Base-by-base conservation (phyloP, 2,329 filamentous ascomycete genomes). In the Ophiosphaerella narmari region DNA sequence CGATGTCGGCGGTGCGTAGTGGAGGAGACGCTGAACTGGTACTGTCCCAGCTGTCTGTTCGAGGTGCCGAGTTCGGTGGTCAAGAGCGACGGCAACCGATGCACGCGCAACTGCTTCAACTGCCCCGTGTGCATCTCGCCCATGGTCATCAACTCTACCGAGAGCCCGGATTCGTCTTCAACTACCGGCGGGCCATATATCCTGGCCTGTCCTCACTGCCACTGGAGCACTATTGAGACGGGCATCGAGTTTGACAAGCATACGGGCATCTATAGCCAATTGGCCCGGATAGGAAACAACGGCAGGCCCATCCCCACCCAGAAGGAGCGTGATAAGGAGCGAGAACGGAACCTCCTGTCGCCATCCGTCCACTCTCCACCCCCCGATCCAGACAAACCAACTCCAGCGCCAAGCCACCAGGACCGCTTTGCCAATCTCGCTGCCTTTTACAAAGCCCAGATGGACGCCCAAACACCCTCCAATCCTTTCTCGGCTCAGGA, bases 21-120 rank as follows among this genome's bases (percentile, higher is more conserved):
- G 40, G 94, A 99, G 70, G 94, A 99, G 76, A 91, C 96, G 47
- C 86, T 96, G 40, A 94, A 90, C 46, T 97, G 91, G 81, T 99
- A 90, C 75, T 99, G 94, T 67, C 94, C 94, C 5, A 93, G 86
- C 71, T 99, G 94, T 71, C 77, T 99, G 49, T 97, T 99, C 67
- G 94, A 99, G 74, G 93, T 96, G 29, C 91, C 93, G 5, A 96
- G 89, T 72, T 96, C 90, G 67, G 91, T 91, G 67, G 85, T 97
- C 39, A 91, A 93, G 75, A 90, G 87, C 63, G 94, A 99, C 68
- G 92, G 92, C 37, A 97, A 96, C 75, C 93, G 91, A 69, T 97
- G 94, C 71, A 93, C 91, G 14, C 83, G 94, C 59, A 97, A 92
- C 70, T 99, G 94, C 75, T 97, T 94, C 78, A 90, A 95, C 70